Conservation (phyloP, 1,139 yeast genomes). For the Geotrichum phurueaensis region DNA sequence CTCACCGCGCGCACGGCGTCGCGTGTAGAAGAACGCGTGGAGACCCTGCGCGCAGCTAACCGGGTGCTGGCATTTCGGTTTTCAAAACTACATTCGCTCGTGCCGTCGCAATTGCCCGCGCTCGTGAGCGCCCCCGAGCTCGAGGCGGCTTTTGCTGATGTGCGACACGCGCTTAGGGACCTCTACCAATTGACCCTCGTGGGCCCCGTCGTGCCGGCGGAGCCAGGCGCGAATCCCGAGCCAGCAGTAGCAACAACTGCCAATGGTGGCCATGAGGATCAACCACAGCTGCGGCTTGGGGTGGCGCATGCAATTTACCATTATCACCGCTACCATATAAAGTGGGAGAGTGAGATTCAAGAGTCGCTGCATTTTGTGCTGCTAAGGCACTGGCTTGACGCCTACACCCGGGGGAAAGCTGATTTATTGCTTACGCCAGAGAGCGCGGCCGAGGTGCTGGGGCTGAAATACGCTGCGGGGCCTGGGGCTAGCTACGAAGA, state of each 20-base stretch:
- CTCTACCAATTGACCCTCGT: neutral
- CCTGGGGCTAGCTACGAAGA: neutral
- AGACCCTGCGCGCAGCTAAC: constrained; percentile 5
- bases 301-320: constrained; percentile 13
- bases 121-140: constrained; percentile 1
- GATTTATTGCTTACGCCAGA: constrained; percentile 19
- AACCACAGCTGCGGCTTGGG: neutral
- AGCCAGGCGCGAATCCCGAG: neutral
- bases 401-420: neutral
- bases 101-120: constrained; percentile 9
- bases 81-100: constrained; percentile 19
- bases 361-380: constrained; percentile 22
- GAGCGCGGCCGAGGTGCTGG: constrained; percentile 20
- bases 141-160: neutral
- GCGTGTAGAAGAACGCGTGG: neutral
- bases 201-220: neutral
- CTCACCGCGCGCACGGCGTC: neutral
- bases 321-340: constrained; percentile 26
- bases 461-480: constrained; percentile 10
- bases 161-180: neutral
- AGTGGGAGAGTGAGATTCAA: constrained; percentile 27
- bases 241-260: neutral
- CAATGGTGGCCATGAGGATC: neutral
- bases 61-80: constrained; percentile 6
- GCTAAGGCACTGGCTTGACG: constrained; percentile 22